Evolutionary conservation across 2,329 filamentous ascomycete genomes (phyloP).

Genomic region (Lasiodiplodia sp.): DNA sequence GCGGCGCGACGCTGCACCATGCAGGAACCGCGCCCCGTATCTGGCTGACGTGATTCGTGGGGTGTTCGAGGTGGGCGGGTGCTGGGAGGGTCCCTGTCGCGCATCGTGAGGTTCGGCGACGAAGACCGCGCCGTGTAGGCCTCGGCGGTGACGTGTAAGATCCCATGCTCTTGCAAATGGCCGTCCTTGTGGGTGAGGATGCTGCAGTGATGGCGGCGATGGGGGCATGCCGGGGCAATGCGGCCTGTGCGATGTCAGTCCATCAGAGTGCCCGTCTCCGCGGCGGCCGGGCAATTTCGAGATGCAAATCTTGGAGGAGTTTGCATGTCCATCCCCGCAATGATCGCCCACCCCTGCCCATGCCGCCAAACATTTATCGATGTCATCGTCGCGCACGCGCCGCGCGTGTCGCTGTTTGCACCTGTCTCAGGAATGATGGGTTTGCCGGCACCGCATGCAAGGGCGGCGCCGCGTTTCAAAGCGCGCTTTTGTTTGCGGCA

Average conservation of each 20-base stretch:
- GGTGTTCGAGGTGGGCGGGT: background rate
- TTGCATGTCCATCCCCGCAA: slow-evolving; percentile 24
- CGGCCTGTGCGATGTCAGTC: slow-evolving; percentile 24
- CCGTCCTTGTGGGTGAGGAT: background rate
- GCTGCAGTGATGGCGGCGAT: background rate
- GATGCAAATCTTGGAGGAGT: slow-evolving; percentile 20
- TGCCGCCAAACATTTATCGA: slow-evolving; percentile 9
- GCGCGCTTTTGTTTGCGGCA: slow-evolving; percentile 5
- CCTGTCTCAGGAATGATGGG: slow-evolving; percentile 5
- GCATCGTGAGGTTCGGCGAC: background rate
- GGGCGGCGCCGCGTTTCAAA: background rate
- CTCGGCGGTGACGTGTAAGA: background rate
- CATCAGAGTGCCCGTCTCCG: slow-evolving; percentile 23
- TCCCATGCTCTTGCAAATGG: background rate
- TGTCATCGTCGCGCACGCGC: slow-evolving; percentile 5
- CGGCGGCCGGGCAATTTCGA: slow-evolving; percentile 11
- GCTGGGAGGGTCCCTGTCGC: slow-evolving; percentile 4
- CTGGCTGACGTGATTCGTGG: slow-evolving; percentile 27
- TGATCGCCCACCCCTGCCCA: slow-evolving; percentile 26
- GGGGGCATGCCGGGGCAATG: slow-evolving; percentile 1
- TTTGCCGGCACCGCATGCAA: slow-evolving; percentile 1
- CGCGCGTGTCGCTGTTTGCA: background rate
- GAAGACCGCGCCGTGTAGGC: background rate
- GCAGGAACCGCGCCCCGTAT: slow-evolving; percentile 25
- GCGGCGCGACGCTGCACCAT: slow-evolving; percentile 21